Percentiles rank a stretch among this genome's conserved stretches.
Conservation (phyloP, 192 early-diverging fungal species). For the Dissophora ornata region DNA sequence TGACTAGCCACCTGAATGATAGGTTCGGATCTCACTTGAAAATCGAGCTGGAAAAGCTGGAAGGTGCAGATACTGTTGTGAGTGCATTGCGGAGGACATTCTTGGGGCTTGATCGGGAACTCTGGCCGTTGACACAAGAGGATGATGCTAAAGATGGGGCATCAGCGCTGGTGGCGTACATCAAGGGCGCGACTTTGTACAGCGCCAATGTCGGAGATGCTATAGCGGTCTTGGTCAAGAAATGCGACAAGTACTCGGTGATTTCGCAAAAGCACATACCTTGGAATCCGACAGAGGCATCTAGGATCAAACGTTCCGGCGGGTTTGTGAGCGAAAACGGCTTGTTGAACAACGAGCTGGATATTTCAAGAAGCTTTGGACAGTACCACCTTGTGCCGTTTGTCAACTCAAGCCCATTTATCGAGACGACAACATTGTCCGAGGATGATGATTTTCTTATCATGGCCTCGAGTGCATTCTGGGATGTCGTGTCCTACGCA, state of each 20-base stretch:
- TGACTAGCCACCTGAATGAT: constrained; percentile 80
- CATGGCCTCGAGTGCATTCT: constrained; percentile 78
- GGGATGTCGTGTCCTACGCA: constrained; percentile 83
- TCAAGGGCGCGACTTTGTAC: constrained; percentile 80
- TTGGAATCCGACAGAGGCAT: constrained; percentile 73
- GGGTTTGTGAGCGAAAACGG: constrained; percentile 83
- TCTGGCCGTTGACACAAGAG: constrained; percentile 48
- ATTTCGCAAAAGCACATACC: constrained; percentile 81
- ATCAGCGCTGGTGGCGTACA: constrained; percentile 83
- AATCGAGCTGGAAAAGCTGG: constrained; percentile 78
- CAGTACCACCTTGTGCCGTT: constrained; percentile 85
- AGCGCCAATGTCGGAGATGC: constrained; percentile 91
- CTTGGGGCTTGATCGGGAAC: constrained; percentile 82
- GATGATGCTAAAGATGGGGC: constrained; percentile 73
- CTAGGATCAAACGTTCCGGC: constrained; percentile 82
- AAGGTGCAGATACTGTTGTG: constrained; percentile 65
- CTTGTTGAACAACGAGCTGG: constrained; percentile 78
- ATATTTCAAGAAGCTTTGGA: constrained; percentile 86
- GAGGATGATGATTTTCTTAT: constrained; percentile 87
- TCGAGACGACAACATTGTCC: constrained; percentile 75
- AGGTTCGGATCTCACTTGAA: constrained; percentile 73
- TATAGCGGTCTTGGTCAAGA: constrained; percentile 80
- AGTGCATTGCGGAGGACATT: constrained; percentile 86
- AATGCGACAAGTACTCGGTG: constrained; percentile 72
- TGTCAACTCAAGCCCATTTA: constrained; percentile 88